These are phyloP conservation scores for Pestalotiopsis sp. DNA, from an alignment of 2,329 filamentous ascomycete genomes.

Conservation along the genomic window DNA sequence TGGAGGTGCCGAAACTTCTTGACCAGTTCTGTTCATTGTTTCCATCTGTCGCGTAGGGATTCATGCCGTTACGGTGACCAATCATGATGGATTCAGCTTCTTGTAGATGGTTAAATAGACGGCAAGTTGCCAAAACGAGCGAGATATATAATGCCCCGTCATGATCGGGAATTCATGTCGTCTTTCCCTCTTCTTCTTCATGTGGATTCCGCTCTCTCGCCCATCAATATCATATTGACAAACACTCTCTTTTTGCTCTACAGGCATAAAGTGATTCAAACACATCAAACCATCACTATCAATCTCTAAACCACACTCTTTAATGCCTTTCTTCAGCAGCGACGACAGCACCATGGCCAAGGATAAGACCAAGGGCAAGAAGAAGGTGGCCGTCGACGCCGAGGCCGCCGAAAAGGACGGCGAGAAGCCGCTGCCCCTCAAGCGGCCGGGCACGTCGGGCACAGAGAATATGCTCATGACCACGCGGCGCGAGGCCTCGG, in stretches of 20 bases:
- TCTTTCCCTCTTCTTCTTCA: neutral
- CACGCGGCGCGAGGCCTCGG: slow-evolving; percentile 39
- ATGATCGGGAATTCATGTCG: neutral
- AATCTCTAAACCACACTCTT: neutral
- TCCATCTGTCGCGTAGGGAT: neutral
- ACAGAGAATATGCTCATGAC: slow-evolving; percentile 44
- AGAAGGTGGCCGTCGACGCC: slow-evolving; percentile 17
- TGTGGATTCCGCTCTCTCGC: slow-evolving; percentile 14
- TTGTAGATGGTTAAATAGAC: neutral
- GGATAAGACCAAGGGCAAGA: slow-evolving; percentile 10
- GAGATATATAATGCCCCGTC: neutral
- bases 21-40: neutral
- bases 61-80: neutral
- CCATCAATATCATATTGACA: slow-evolving; percentile 8
- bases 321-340: slow-evolving; percentile 18
- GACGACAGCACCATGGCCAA: slow-evolving; percentile 9
- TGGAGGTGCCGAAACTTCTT: neutral
- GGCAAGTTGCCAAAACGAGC: neutral
- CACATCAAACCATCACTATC: neutral
- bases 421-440: slow-evolving; percentile 15
- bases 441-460: slow-evolving; percentile 43
- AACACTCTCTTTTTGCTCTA: neutral
- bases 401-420: neutral
- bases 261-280: neutral
- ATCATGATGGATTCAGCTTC: neutral